Evolutionary conservation across 306 rosid species (phyloP).

Genomic region (Cucurbita ficifolia): DNA sequence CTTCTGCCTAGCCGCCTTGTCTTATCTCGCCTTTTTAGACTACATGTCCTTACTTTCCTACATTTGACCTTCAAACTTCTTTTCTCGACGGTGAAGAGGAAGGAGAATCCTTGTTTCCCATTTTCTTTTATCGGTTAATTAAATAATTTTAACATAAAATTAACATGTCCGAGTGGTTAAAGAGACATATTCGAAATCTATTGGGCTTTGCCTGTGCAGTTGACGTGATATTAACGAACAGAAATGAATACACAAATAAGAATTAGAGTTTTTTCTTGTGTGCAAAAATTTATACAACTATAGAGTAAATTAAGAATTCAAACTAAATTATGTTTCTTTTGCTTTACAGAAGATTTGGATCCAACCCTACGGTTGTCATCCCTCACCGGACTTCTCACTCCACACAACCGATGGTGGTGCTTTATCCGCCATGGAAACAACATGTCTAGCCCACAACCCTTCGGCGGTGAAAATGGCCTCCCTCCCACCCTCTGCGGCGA

Average conservation of each 20-base stretch:
- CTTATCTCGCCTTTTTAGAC: no score
- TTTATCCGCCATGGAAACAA: conserved; percentile 59
- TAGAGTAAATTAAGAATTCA: no score
- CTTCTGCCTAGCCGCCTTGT: no score
- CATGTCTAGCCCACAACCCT: conserved; percentile 51
- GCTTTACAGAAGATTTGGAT: neutral
- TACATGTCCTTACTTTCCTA: no score
- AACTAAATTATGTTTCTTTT: neutral
- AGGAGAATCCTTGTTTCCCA: no score
- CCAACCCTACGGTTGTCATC: conserved; percentile 4
- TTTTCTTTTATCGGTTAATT: no score
- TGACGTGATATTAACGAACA: no score
- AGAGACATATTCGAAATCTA: conserved; percentile 36
- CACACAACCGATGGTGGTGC: conserved; percentile 50
- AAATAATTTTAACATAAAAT: no score
- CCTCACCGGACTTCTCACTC: conserved; percentile 39
- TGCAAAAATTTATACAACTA: conserved; percentile 10
- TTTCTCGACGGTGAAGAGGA: no score
- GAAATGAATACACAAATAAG: no score
- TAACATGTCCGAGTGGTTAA: conserved; percentile 35
- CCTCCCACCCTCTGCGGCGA: conserved; percentile 5
- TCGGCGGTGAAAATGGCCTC: conserved; percentile 32
- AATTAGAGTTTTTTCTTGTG: neutral
- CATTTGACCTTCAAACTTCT: no score
- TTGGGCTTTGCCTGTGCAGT: conserved; percentile 34